phyloP scores from a whole-genome alignment of 1,139 yeast species.

The Debaryomyces coudertii region DNA sequence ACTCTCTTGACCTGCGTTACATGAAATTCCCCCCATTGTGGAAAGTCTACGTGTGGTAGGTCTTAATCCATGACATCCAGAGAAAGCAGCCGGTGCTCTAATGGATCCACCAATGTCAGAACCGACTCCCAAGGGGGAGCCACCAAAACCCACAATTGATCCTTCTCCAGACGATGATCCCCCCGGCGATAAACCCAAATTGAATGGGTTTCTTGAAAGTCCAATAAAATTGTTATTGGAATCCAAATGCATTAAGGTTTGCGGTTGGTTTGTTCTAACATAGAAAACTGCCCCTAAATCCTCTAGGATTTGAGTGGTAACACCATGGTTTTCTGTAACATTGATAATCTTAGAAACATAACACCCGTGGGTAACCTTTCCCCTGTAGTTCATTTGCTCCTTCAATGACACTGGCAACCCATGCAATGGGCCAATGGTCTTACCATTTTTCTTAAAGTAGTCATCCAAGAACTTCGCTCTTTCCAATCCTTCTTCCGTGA shows the following conservation, averaged over 20 bases:
- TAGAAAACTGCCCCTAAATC: slow-evolving; percentile 70
- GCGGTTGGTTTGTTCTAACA: slow-evolving; percentile 50
- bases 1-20: slow-evolving; percentile 62
- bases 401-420: slow-evolving; percentile 80
- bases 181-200: slow-evolving; percentile 45
- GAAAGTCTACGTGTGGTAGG: slow-evolving; percentile 69
- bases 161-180: slow-evolving; percentile 86
- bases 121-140: slow-evolving; percentile 69
- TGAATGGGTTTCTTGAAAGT: slow-evolving; percentile 42
- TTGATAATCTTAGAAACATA: slow-evolving; percentile 59
- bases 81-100: slow-evolving; percentile 74
- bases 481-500: slow-evolving; percentile 38
- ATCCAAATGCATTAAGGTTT: slow-evolving; percentile 52
- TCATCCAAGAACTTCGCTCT: slow-evolving; percentile 39
- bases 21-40: slow-evolving; percentile 50
- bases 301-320: slow-evolving; percentile 53
- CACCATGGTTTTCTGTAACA: slow-evolving; percentile 53
- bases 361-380: slow-evolving; percentile 62
- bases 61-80: slow-evolving; percentile 68
- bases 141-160: slow-evolving; percentile 64
- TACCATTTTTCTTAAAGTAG: slow-evolving; percentile 54
- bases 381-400: slow-evolving; percentile 66
- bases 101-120: slow-evolving; percentile 82
- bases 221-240: slow-evolving; percentile 47
- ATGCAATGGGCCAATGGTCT: slow-evolving; percentile 72